Base-by-base conservation (phyloP, 495 filamentous ascomycete genomes). In the Penicillium riverlandense region DNA sequence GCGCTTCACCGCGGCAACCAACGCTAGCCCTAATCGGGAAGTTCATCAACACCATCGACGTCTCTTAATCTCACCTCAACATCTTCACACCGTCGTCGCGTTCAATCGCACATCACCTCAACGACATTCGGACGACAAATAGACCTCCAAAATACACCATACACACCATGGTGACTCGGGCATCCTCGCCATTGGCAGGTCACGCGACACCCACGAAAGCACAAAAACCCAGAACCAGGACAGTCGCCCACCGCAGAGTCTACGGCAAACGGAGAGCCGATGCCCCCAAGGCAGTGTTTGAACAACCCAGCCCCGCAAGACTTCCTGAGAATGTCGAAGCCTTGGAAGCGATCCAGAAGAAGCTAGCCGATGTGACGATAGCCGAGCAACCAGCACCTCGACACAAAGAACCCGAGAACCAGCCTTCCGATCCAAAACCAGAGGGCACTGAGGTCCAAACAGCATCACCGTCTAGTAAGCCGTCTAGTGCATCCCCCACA, bases 201-300 rank as follows among this genome's bases (percentile, higher is more conserved):
- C 53, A 48, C 48, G 47, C 56, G 48, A 54, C 53, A 52, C 35
- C 36, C 22, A 50, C 45, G 47, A 40, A 50, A 12, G 22, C 48
- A 3, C 52, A 33, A 32, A 58, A 54, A 51, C 35, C 51, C 37
- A 43, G 39, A 8, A 45, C 57, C 22, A 52, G 49, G 15, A 56
- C 58, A 1, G 48, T 55, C 13, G 47, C 56, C 8, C 63, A 63
- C 37, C 56, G 55, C 40, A 59, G 51, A 45, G 69, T 73, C 11
- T 73, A 73, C 31, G 69, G 69, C 8, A 73, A 73, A 39, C 57
- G 65, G 38, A 64, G 48, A 36, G 62, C 47, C 15, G 65, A 68
- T 53, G 65, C 70, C 2, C 55, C 70, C 1, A 53, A 63, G 28
- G 66, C 70, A 6, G 65, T 71, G 0, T 65, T 73, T 29, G 68